phyloP scores from a whole-genome alignment of 208 protist species.

The Trypanosoma avium region DNA sequence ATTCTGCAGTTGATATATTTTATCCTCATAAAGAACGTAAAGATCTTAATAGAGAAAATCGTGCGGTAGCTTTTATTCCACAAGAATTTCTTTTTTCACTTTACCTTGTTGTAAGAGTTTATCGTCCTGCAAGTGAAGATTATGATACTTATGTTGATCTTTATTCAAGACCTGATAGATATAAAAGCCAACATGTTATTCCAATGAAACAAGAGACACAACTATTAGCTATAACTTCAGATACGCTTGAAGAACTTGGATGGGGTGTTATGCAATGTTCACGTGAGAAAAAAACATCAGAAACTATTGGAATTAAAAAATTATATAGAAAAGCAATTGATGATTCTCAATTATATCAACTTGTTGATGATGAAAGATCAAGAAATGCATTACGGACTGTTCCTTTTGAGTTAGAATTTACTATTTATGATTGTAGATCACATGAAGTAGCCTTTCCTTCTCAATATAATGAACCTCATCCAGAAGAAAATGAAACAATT shows the following conservation, averaged over 20 bases:
- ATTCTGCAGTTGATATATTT: conserved; percentile 74
- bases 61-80: conserved; percentile 74
- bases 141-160: conserved; percentile 85
- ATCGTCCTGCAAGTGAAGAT: conserved; percentile 71
- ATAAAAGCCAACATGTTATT: conserved; percentile 75
- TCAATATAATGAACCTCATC: conserved; percentile 30
- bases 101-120: conserved; percentile 68
- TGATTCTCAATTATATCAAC: conserved; percentile 50
- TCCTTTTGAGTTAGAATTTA: conserved; percentile 60
- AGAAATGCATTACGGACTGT: conserved; percentile 49
- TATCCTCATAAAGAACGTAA: conserved; percentile 77
- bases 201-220: conserved; percentile 88
- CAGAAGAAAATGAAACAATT: conserved; percentile 83
- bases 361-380: conserved; percentile 48
- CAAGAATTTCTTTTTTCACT: conserved; percentile 74
- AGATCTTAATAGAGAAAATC: conserved; percentile 54
- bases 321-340: conserved; percentile 52
- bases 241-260: conserved; percentile 81
- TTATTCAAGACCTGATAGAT: conserved; percentile 74
- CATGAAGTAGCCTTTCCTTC: conserved; percentile 79
- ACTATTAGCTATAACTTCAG: conserved; percentile 66
- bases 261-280: conserved; percentile 38
- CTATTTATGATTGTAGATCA: conserved; percentile 47
- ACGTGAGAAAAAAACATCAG: conserved; percentile 11
- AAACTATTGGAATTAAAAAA: conserved; percentile 36